Evolutionary conservation across 2,329 filamentous ascomycete species (phyloP), one percentile per base, ranked within the genome.

Genomic region (Exophiala mesophila): DNA sequence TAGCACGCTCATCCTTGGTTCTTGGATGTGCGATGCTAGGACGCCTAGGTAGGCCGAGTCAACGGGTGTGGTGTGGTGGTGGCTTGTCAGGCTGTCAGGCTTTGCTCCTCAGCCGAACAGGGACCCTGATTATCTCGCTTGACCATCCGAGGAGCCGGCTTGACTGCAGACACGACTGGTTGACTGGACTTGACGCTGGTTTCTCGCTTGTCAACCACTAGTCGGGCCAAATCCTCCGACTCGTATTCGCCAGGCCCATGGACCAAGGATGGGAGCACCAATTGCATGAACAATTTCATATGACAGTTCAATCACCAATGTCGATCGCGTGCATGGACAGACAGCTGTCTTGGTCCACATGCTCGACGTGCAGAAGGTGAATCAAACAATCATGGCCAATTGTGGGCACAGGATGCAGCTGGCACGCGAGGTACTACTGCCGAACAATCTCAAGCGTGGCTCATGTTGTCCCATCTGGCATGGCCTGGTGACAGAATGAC

Each of bases 101-200:
- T 19, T 13, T 18, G 8, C 36, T 23, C 20, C 13, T 42, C 34
- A 41, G 37, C 17, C 58, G 47, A 17, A 57, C 57, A 16, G 60
- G 60, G 42, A 61, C 59, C 31, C 39, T 44, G 44, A 26, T 23
- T 39, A 28, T 38, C 23, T 41, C 34, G 20, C 35, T 31, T 28
- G 29, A 20, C 31, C 33, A 34, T 34, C 42, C 33, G 38, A 47
- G 37, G 36, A 17, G 23, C 37, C 31, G 41, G 26, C 23, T 36
- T 41, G 28, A 26, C 24, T 39, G 47, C 44, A 38, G 26, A n/a
- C n/a, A n/a, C n/a, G n/a, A 44, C 45, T 51, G 48, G 48, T 28
- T 35, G 17, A 41, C 19, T 26, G n/a, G 16, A 29, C 9, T 29
- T 12, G 13, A 39, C 41, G 36, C 45, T 51, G 48, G 48, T 51